Evolutionary conservation across 108 stramenopile species (phyloP).

Genomic region (Pseudonitzschia pungens): DNA sequence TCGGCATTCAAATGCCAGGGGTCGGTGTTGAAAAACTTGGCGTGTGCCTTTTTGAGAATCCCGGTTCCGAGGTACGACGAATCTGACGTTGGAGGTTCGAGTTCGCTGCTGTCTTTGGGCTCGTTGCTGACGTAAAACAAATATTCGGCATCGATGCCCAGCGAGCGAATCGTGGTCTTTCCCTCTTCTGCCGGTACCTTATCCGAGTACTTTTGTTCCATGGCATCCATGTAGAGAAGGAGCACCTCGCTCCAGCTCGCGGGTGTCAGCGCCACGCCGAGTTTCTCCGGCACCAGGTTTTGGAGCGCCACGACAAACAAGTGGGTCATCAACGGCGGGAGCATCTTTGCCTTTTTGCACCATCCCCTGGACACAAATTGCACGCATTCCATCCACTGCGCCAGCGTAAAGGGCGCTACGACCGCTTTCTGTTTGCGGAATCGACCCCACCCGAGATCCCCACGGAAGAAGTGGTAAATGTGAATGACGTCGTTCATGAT

Average conservation of each 20-base stretch:
- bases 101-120: conserved; percentile 25
- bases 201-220: conserved; percentile 72
- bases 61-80: conserved; percentile 29
- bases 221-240: conserved; percentile 74
- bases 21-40: conserved; percentile 58
- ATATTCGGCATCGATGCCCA: conserved; percentile 61
- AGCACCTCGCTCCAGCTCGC: conserved; percentile 76
- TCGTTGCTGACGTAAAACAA: conserved; percentile 41
- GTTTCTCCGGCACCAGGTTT: conserved; percentile 51
- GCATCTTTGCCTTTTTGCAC: conserved; percentile 53
- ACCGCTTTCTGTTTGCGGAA: conserved; percentile 24
- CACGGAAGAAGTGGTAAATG: conserved; percentile 81
- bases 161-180: conserved; percentile 44
- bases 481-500: conserved; percentile 57
- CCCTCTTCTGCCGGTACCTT: conserved; percentile 47
- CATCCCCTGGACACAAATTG: conserved; percentile 66
- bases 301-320: conserved; percentile 69
- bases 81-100: conserved; percentile 12
- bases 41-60: conserved; percentile 24
- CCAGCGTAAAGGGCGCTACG: conserved; percentile 57
- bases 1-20: conserved; percentile 80
- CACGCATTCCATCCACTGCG: conserved; percentile 64
- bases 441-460: conserved; percentile 60
- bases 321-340: conserved; percentile 77
- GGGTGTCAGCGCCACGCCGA: conserved; percentile 58